phyloP scores from a whole-genome alignment of 163 green algal species.

The Scenedesmus sp. region DNA sequence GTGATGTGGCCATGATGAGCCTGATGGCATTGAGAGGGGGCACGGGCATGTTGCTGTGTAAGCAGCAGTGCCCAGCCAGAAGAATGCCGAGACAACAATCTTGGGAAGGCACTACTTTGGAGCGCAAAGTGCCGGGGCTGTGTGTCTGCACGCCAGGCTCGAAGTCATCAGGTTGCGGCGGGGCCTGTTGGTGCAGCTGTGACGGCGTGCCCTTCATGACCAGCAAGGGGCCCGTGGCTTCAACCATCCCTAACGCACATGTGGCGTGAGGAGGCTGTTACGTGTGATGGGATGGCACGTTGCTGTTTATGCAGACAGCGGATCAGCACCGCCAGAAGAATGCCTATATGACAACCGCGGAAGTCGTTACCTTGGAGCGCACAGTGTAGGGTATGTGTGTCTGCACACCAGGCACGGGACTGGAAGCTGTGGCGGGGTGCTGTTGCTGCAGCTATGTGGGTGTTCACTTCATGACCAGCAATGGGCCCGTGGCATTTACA shows the following conservation, averaged over 20 bases:
- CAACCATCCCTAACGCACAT: slow-evolving; percentile 69
- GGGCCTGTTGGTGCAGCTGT: too few relatives aligned
- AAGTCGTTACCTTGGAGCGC: too few relatives aligned
- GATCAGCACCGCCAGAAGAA: background rate
- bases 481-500: slow-evolving; percentile 73
- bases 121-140: too few relatives aligned
- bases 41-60: background rate
- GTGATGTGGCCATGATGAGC: slow-evolving; percentile 19
- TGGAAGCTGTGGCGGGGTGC: too few relatives aligned
- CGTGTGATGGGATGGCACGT: background rate
- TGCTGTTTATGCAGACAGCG: background rate
- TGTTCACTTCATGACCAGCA: slow-evolving; percentile 80
- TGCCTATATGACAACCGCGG: too few relatives aligned
- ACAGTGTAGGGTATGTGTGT: too few relatives aligned
- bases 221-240: slow-evolving; percentile 72
- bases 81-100: too few relatives aligned
- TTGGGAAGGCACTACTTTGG: too few relatives aligned
- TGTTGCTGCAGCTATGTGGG: slow-evolving; percentile 22
- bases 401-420: too few relatives aligned
- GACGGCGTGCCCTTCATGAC: slow-evolving; percentile 80
- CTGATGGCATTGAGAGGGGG: background rate
- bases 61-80: background rate
- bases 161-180: background rate
- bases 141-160: too few relatives aligned
- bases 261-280: slow-evolving; percentile 49